Evolutionary conservation across 495 filamentous ascomycete species (phyloP), one percentile per base, ranked within the genome.

Genomic region (Aspergillus ostianus): DNA sequence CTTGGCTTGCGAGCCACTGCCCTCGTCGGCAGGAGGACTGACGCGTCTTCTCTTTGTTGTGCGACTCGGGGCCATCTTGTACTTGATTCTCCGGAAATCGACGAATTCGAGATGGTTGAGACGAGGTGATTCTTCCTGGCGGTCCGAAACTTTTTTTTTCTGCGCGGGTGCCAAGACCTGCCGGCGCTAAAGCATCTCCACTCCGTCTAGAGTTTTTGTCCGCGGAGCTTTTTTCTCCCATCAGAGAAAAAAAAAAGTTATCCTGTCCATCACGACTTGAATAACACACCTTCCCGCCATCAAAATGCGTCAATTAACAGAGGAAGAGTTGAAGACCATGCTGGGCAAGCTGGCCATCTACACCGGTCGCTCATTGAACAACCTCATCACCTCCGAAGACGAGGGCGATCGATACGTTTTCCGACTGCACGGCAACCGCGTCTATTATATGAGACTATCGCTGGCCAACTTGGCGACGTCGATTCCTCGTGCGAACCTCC

Each of bases 391-490:
- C 36, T 41, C 89, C 47, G 85, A 86, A 3, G 80, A 89, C 62
- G 81, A 89, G 56, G 83, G 88, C 68, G 77, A 84, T 55, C 86
- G 89, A 64, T 86, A 90, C 77, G 91, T 95, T 47, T 97, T 98
- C 78, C 87, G 94, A 30, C 80, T 96, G 30, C 86, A 90, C 62
- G 84, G 87, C 61, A 74, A 72, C 23, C 85, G 94, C 58, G 90
- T 96, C 57, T 98, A 93, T 80, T 97, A 96, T 70, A 85, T 96
- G 50, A 87, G 86, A 51, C 84, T 93, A 51, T 87, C 86, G 3
- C 81, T 98, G 57, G 93, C 92, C 46, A 97, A 97, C 70, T 77
- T 97, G n/a, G 92, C 93, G 12, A 92, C 89, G 3, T 87, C 84
- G 29, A 82, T 98, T 57, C 83, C 89, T 21, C 86, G 94, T 51